A percentile compares a stretch with the other conserved stretches of the same genome.
These are phyloP conservation scores for Malus domestica DNA, from an alignment of 306 rosid species.

Conservation along the genomic window DNA sequence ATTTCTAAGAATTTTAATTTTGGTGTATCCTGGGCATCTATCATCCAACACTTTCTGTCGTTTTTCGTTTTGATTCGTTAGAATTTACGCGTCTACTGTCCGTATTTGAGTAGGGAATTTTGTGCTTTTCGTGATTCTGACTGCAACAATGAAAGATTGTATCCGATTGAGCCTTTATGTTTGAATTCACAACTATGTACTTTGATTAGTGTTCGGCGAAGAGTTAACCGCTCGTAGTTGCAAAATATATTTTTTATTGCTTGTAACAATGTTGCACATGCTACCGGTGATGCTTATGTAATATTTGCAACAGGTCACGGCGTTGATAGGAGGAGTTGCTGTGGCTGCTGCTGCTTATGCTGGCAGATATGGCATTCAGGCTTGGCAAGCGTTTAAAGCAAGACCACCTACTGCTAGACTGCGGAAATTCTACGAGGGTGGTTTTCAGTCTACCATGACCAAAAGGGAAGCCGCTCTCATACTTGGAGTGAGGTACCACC, in stretches of 20 bases:
- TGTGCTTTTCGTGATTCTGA: neutral
- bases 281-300: neutral
- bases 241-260: too few relatives aligned
- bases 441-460: constrained; percentile 68
- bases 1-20: neutral
- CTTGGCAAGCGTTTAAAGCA: constrained; percentile 82
- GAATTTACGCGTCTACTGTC: neutral
- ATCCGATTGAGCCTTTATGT: neutral
- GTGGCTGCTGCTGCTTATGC: constrained; percentile 88
- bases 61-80: neutral
- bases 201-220: neutral
- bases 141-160: neutral
- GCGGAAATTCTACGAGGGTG: constrained; percentile 77
- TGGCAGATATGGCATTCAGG: constrained; percentile 54
- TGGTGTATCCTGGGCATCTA: neutral
- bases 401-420: constrained; percentile 37
- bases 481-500: constrained; percentile 62
- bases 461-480: constrained; percentile 76
- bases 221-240: neutral
- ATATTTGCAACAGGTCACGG: constrained; percentile 38
- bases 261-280: neutral
- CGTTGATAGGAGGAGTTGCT: constrained; percentile 52
- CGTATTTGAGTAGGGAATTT: neutral
- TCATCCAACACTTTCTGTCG: neutral
- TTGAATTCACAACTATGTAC: neutral